phyloP scores from a whole-genome alignment of 768 basidiomycete genomes.

The Lepiota venenata region DNA sequence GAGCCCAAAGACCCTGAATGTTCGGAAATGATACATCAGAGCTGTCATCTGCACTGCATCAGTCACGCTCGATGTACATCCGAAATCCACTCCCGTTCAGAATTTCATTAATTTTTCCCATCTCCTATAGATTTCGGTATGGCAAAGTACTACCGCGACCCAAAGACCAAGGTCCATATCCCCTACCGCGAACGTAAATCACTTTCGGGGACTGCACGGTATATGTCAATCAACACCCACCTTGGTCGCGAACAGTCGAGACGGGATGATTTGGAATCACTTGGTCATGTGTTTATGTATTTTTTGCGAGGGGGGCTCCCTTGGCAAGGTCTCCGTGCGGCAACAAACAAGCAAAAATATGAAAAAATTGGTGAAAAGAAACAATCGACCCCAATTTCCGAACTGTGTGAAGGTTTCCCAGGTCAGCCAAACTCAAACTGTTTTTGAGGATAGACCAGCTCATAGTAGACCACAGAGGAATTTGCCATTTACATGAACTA shows the following conservation, averaged over 20 bases:
- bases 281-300: slow-evolving; percentile 99
- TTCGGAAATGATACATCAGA: slow-evolving; percentile 4
- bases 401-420: slow-evolving; percentile 96
- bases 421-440: slow-evolving; percentile 44
- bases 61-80: slow-evolving; percentile 6
- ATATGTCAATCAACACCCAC: slow-evolving; percentile 99
- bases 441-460: not conserved
- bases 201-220: slow-evolving; percentile 92
- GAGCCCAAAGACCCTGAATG: not conserved
- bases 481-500: slow-evolving; percentile 99
- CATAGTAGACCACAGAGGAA: slow-evolving; percentile 60
- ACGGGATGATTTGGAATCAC: slow-evolving; percentile 92
- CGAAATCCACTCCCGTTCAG: not conserved
- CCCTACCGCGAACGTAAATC: slow-evolving; percentile 99
- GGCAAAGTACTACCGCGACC: slow-evolving; percentile 99
- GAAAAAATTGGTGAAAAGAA: slow-evolving; percentile 99
- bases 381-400: slow-evolving; percentile 87
- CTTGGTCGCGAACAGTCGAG: slow-evolving; percentile 93
- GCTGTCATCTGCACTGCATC: slow-evolving; percentile 9
- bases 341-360: slow-evolving; percentile 99
- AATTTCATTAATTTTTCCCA: slow-evolving; percentile 11
- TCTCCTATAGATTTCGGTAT: slow-evolving; percentile 83
- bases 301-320: slow-evolving; percentile 95
- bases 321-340: slow-evolving; percentile 97
- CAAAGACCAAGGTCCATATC: slow-evolving; percentile 96